Base-by-base conservation (phyloP, 306 rosid genomes). In the Castanospermum australe region DNA sequence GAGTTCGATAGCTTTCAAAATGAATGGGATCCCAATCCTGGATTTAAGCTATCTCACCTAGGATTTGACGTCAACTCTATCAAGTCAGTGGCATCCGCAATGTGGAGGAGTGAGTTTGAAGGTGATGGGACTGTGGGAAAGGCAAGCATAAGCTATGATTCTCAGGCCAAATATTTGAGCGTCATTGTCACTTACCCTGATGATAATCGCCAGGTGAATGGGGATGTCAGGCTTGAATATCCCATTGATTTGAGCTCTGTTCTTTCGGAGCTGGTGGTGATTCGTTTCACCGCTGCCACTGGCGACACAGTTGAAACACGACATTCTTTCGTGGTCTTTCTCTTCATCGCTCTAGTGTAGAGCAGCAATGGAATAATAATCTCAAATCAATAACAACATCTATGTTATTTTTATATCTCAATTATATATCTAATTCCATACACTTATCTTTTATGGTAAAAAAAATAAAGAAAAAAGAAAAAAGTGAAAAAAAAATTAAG, bases 111-210 rank as follows among this genome's bases (percentile, higher is more conserved):
- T 51, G 24, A 5, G 0, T 0, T 0, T 0, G 57, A 51, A 22
- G 6, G 5, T 0, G 35, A 24, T 2, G n/a, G 36, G n/a, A 1
- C 17, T 2, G 18, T 21, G 2, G 76, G 5, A 3, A 10, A 30
- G 10, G 78, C 67, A 13, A 25, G 36, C 57, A 80, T 80, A 5
- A 62, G 47, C n/a, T 80, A 72, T 64, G 44, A 80, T 8, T 38
- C 75, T 38, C 3, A 55, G 2, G n/a, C 67, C 14, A 72, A 41
- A 6, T 2, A 6, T 2, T 51, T 51, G 15, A n/a, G 57, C 17
- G 57, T 51, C 2, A 5, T 2, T 1, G 9, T 48, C 1, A 11
- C 5, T 0, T 48, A 48, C 15, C 14, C 18, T n/a, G 36, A n/a
- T n/a, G n/a, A n/a, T n/a, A n/a, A n/a, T n/a, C n/a, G n/a, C n/a